Evolutionary conservation across 1,284 basidiomycete genomes (phyloP), one percentile per base, ranked within the genome.

Genomic region (Fomitiporia mediterranea): DNA sequence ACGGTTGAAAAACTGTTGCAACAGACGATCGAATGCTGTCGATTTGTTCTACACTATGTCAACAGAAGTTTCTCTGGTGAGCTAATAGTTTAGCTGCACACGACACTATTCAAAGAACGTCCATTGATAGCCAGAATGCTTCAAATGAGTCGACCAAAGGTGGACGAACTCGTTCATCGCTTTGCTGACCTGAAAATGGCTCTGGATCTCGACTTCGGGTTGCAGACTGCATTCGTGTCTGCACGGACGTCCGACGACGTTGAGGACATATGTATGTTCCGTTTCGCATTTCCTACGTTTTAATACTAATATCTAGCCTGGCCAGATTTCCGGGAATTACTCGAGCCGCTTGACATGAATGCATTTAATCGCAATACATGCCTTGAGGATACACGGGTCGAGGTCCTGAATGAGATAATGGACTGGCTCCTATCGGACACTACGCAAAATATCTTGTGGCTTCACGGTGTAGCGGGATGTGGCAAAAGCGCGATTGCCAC

Each of bases 401-500:
- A 30, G 30, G n/a, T 25, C 9, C 17, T 46, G 44, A 25, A 11
- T 30, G 1, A 23, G 15, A 30, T 30, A 23, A 46, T 46, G 27
- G 44, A 46, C 1, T 46, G 21, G 21, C 8, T 46, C 4, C n/a
- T 28, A 23, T 9, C 19, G 21, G 3, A 30, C 15, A 30, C 25
- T 15, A 15, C 25, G n/a, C 44, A 19, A 28, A 40, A 39, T 25
- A 6, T 53, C 4, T n/a, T 53, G 1, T 44, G 39, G 40, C 40
- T 53, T 3, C 3, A 21, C 6, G 52, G 52, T n/a, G 52, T 25
- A 7, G 52, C 42, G 1, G 52, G 52, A 13, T 43, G n/a, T 6
- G 52, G 52, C 5, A 53, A 53, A 23, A 53, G 52, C 30, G 34
- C 52, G 11, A 32, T 53, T 3, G 40, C 40, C 13, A 28, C 19